phyloP scores from a whole-genome alignment of 805 yeast species.

The Lipomyces spencermartinsiae region DNA sequence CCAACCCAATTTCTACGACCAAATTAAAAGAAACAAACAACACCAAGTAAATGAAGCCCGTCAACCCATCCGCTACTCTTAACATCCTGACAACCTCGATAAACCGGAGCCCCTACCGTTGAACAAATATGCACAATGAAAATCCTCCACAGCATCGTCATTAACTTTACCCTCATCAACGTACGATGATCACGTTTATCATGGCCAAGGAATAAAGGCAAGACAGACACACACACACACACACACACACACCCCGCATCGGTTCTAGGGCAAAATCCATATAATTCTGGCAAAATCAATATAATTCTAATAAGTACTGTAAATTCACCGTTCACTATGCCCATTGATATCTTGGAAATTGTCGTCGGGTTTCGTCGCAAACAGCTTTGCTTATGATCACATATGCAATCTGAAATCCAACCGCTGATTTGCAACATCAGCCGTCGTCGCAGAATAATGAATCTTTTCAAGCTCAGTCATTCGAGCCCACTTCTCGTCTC shows the following conservation, averaged over 20 bases:
- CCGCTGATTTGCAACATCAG: conserved; percentile 62
- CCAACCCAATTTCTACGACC: neutral
- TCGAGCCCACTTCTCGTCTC: conserved; percentile 57
- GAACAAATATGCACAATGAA: neutral
- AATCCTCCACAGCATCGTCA: neutral
- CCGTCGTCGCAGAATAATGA: conserved; percentile 54
- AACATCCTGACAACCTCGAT: neutral
- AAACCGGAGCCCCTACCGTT: neutral
- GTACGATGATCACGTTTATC: neutral
- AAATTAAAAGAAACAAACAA: neutral
- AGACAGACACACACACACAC: no score
- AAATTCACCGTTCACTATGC: neutral
- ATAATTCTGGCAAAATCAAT: neutral
- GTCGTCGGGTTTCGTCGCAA: neutral
- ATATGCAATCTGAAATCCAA: conserved; percentile 55
- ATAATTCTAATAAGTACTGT: neutral
- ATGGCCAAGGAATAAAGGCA: neutral
- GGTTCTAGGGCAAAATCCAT: neutral
- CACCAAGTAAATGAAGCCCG: neutral
- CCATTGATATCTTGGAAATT: neutral
- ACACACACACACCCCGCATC: neutral
- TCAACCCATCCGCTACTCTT: neutral
- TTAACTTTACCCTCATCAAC: no score
- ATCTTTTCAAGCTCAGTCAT: conserved; percentile 58
- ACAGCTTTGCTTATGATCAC: conserved; percentile 1